These are phyloP conservation scores for Starmerella etchellsii DNA, from an alignment of 805 yeast species.

Conservation along the genomic window DNA sequence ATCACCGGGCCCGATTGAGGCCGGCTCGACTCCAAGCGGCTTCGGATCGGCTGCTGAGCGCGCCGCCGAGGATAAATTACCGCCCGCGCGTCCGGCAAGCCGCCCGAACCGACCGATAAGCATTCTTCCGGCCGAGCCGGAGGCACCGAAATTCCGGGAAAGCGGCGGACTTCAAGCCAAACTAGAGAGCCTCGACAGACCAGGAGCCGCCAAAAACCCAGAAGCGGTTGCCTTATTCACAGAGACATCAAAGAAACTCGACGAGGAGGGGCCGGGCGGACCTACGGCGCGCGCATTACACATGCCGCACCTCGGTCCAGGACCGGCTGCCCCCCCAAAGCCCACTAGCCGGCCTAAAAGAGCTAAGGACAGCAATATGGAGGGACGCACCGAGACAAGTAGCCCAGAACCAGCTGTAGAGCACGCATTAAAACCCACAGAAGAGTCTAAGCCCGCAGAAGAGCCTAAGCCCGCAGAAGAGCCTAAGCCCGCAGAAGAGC, in stretches of 20 bases:
- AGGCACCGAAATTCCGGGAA: slow-evolving; percentile 4
- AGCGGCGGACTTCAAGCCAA: slow-evolving; percentile 3
- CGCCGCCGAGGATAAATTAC: too few relatives aligned
- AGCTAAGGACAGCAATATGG: too few relatives aligned
- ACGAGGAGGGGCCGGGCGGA: slow-evolving; percentile 16
- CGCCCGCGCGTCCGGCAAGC: background rate
- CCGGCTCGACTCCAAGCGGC: too few relatives aligned
- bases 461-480: too few relatives aligned
- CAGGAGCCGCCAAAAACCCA: slow-evolving; percentile 4
- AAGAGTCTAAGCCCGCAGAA: too few relatives aligned
- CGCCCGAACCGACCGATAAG: background rate
- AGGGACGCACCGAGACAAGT: too few relatives aligned
- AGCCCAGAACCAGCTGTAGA: too few relatives aligned
- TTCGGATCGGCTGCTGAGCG: too few relatives aligned
- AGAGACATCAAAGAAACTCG: slow-evolving; percentile 5
- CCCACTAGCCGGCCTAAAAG: too few relatives aligned
- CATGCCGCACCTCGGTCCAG: slow-evolving; percentile 9
- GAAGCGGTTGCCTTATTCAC: slow-evolving; percentile 7
- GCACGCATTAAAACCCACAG: too few relatives aligned
- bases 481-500: background rate
- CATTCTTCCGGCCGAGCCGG: slow-evolving; percentile 15
- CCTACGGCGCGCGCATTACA: slow-evolving; percentile 8
- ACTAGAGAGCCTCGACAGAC: slow-evolving; percentile 11
- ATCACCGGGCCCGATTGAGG: too few relatives aligned
- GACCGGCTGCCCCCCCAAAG: background rate